Evolutionary conservation across 768 basidiomycete species (phyloP), one percentile per base, ranked within the genome.

Genomic region (Amanita pseudoporphyria): DNA sequence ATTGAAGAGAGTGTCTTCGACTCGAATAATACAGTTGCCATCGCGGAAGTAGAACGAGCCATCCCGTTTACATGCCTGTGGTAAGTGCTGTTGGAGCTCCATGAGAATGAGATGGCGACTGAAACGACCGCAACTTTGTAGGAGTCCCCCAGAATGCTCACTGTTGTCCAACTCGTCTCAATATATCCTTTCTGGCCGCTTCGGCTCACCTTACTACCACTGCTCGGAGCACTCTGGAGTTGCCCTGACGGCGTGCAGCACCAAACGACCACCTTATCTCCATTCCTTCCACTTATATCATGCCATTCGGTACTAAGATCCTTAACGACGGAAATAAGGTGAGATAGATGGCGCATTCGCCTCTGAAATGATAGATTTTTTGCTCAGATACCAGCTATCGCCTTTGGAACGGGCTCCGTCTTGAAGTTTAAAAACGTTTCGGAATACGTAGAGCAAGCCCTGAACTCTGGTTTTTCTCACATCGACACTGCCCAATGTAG

Each of bases 1-100:
- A 58, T 83, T 85, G 64, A 87, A 87, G 49, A 87, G 61, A 9
- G 74, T 78, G 56, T 80, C 73, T 52, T 76, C 72, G 10, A 87
- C 77, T 28, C 76, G 67, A 39, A 87, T 59, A 14, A 85, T 69
- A 55, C 80, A 84, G 56, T 82, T 84, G 38, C 84, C 85, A 55
- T 85, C 82, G 31, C 73, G 67, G 52, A 83, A 70, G 60, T 86
- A 87, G 57, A 75, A 87, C 5, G 59, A 60, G n/a, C 69, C 60
- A 56, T 87, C 83, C 46, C 72, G 65, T 24, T 52, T 60, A 37
- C 42, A 53, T 9, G 49, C 53, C 52, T 14, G n/a, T 14, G 12
- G 7, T 12, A 3, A 22, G 44, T 47, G 36, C 14, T 9, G 33
- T 16, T 28, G 18, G 18, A 14, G 10, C 10, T n/a, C 35, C 24